Evolutionary conservation across 2,329 filamentous ascomycete genomes (phyloP), one percentile per base, ranked within the genome.

Genomic region (Penicillium sp.): DNA sequence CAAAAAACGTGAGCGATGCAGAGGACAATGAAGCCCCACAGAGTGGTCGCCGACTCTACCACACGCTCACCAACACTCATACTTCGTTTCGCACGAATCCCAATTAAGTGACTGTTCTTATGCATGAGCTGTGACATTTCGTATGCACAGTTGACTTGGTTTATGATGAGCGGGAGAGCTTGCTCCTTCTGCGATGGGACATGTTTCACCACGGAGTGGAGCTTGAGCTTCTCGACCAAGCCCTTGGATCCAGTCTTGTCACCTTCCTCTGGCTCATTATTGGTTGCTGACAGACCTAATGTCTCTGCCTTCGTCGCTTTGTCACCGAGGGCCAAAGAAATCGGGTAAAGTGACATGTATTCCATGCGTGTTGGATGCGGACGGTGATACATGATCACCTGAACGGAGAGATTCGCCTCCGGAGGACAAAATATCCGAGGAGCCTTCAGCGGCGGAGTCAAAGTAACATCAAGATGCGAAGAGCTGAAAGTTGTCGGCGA

Each of bases 61-160:
- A 99, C 90, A 45, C 90, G 84, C 77, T 99, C 94, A 40, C 92
- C 93, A 45, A 99, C 93, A 72, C 94, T 99, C 59, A 96, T 81
- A 50, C 88, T 88, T 60, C 94, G 85, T 73, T 92, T 92, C 44
- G 87, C 85, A 32, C 93, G 85, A 36, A 88, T 85, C 0, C 92
- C 89, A 45, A 99, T 86, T 36, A 93, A 80, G n/a, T 87, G 86
- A 41, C 92, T 89, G 65, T 97, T 99, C 69, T 89, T 93, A 65
- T 96, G 91, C 62, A 99, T 79, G 38, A 96, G 79, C 62, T 86
- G 82, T 58, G 94, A 88, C 53, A 99, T 81, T 72, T 99, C 95
- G 77, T 88, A 92, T 0, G 92, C 91, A 81, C 94, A 99, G 68
- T 99, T 99, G 70, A 97, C 88, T 75, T 97, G 93, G 64, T 92